Percentiles rank a stretch among this genome's conserved stretches.
Evolutionary conservation across 1,284 basidiomycete species (phyloP).

Genomic region (Puccinia hordei): DNA sequence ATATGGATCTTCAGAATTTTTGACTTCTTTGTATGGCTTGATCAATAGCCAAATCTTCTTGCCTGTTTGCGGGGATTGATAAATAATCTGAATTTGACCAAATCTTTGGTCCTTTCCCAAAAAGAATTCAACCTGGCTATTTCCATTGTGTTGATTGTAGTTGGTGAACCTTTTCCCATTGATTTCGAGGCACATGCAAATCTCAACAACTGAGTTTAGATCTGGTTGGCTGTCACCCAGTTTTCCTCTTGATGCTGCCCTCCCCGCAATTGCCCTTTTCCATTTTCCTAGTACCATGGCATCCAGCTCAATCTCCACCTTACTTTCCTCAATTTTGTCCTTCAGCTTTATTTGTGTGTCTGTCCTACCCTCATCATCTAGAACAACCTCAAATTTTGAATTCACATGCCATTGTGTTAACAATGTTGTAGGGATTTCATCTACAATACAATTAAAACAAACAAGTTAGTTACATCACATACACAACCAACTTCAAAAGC

Average conservation of each 20-base stretch:
- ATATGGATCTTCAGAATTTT: constrained; percentile 15
- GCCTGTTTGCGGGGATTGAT: neutral
- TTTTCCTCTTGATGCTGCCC: neutral
- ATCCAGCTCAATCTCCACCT: constrained; percentile 16
- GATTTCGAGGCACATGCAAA: neutral
- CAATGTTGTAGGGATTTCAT: neutral
- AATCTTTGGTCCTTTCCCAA: constrained; percentile 20
- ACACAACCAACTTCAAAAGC: neutral
- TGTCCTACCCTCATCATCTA: no score
- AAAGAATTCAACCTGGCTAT: neutral
- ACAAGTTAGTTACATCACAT: no score
- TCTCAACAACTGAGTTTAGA: neutral
- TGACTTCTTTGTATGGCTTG: constrained; percentile 1
- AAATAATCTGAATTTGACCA: neutral
- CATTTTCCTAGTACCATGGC: neutral
- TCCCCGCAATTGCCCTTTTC: neutral
- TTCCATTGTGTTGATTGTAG: neutral
- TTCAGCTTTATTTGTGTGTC: neutral
- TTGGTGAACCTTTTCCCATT: neutral
- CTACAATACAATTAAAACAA: neutral
- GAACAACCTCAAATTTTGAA: neutral
- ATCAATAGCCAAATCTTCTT: neutral
- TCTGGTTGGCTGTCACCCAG: neutral
- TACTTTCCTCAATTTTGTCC: neutral
- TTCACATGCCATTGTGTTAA: constrained; percentile 13